Evolutionary conservation across 2,329 filamentous ascomycete genomes (phyloP).

Genomic region (Plenodomus biglobosus): DNA sequence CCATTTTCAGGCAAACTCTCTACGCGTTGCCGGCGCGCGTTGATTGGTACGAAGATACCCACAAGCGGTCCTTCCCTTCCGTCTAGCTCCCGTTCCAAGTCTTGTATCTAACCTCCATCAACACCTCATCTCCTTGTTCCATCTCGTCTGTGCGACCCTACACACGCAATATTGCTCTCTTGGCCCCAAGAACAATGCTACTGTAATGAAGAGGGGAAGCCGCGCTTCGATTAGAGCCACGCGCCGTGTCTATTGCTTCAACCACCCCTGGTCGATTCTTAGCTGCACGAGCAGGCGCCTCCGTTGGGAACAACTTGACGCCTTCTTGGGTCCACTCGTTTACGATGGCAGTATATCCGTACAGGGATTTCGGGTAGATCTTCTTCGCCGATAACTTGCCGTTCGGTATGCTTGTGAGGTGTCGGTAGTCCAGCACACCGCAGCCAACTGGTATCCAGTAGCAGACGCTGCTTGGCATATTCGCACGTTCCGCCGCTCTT

Average conservation of each 20-base stretch:
- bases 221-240: neutral
- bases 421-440: neutral
- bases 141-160: neutral
- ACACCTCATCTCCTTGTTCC: neutral
- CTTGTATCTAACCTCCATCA: neutral
- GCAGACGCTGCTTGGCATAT: neutral
- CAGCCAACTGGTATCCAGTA: neutral
- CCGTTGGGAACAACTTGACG: neutral
- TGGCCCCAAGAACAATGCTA: neutral
- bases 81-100: constrained; percentile 8
- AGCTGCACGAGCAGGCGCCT: neutral
- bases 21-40: constrained; percentile 1
- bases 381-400: neutral
- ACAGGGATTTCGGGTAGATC: neutral
- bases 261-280: neutral
- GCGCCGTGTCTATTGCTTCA: neutral
- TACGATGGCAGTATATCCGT: neutral
- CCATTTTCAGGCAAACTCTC: constrained; percentile 13
- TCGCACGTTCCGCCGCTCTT: neutral
- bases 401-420: neutral
- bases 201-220: neutral
- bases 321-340: neutral
- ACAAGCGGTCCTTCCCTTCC: neutral
- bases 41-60: constrained; percentile 7
- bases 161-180: neutral